Evolutionary conservation across 129 eudicot species (phyloP), one percentile per base, ranked within the genome.

Genomic region (Calendula officinalis): DNA sequence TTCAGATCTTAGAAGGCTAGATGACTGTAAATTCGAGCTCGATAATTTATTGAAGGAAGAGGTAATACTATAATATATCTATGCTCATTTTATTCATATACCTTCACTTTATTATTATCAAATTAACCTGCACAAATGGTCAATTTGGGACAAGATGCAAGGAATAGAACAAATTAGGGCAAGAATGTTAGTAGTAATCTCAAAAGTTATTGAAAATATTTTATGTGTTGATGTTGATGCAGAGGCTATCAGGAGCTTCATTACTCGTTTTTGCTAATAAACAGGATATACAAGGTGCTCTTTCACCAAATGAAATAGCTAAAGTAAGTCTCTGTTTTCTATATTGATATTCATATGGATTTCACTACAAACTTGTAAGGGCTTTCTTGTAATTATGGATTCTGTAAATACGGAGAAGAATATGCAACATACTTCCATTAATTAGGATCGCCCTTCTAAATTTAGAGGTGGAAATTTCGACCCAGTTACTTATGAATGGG

Each of bases 211-310:
- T 39, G 41, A 22, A 40, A 15, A 9, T 9, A 13, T 45, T 30
- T 7, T 57, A 38, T 13, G 6, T 42, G 45, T 56, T 5, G 5
- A 66, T 66, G 48, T 57, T 74, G 27, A 74, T 57, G 35, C 90
- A 94, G 99, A 88, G 99, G 84, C 68, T 94, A 75, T 94, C 96
- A 35, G 99, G 99, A 63, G 83, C 99, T 47, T 94, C 97, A 8
- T 73, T 94, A 78, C 72, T 88, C 3, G 81, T 94, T 70, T 77
- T 94, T 67, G 99, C 99, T 49, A 94, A 94, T 80, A 94, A 94
- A 77, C 99, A 94, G 75, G 99, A 94, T 70, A 94, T 88, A 70
- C 86, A 83, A 51, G 97, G 99, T 5, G 90, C 97, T 52, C 87
- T 94, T 60, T 85, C 96, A 42, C 97, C 96, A 3, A 82, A 78